Percentiles rank a stretch among this genome's conserved stretches.
Conservation (phyloP, 345 rosid species). For the Dipteronia dyeriana region DNA sequence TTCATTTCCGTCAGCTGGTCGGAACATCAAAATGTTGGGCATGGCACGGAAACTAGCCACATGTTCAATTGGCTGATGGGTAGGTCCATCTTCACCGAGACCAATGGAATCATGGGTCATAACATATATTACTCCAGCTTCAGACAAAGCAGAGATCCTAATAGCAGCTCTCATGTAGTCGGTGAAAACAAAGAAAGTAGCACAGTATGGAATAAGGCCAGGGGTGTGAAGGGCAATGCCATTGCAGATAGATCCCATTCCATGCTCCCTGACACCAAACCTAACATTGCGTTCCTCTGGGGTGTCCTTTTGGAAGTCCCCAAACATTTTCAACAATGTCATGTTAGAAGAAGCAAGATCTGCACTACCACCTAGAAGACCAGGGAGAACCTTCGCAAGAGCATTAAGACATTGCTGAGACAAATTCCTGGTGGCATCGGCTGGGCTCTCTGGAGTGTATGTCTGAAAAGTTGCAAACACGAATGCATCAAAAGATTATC, state of each 20-base stretch:
- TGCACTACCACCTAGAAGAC: conserved; percentile 97
- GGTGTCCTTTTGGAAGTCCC: conserved; percentile 88
- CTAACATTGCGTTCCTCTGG: conserved; percentile 91
- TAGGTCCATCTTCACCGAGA: conserved; percentile 99
- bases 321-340: conserved; percentile 86
- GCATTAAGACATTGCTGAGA: conserved; percentile 92
- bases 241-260: conserved; percentile 95
- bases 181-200: conserved; percentile 99
- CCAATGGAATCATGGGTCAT: conserved; percentile 99
- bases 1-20: conserved; percentile 99
- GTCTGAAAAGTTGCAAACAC: conserved; percentile 48
- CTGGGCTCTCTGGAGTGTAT: conserved; percentile 85
- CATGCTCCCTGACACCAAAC: conserved; percentile 97
- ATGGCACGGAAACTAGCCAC: conserved; percentile 98
- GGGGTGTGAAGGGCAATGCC: conserved; percentile 94
- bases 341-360: conserved; percentile 99
- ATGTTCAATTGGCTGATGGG: conserved; percentile 98
- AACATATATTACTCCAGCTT: conserved; percentile 92
- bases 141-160: conserved; percentile 80
- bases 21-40: conserved; percentile 95
- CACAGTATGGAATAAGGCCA: conserved; percentile 93
- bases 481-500: conserved; percentile 17
- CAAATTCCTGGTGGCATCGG: conserved; percentile 91
- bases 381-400: conserved; percentile 76
- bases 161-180: conserved; percentile 99